Base-by-base conservation (phyloP, 805 yeast species). In the Candida sanyiensis region DNA sequence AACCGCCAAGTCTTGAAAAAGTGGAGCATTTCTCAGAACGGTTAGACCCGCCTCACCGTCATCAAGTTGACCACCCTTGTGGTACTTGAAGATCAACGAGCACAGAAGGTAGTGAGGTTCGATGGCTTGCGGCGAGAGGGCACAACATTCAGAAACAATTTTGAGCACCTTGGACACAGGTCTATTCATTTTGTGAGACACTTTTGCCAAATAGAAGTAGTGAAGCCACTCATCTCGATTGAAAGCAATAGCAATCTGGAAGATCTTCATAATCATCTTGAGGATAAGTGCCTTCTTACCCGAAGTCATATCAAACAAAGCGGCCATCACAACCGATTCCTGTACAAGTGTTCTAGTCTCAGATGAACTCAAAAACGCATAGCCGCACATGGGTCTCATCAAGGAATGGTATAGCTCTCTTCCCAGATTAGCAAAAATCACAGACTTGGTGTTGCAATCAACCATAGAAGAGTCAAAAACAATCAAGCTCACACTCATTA, bases 51-150 rank as follows among this genome's bases (percentile, higher is more conserved):
- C 10, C 72, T 12, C 0, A 75, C 86, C 49, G 1, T 64, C 44
- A 1, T 57, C 34, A 0, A 84, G 16, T 13, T 54, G 38, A 0
- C 58, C 70, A 0, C 25, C 16, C 26, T 62, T 64, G 8, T 70
- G 75, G 35, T 69, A 69, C 54, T 88, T 88, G 61, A 72, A 79
- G 5, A 74, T 51, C 24, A 72, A 44, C 0, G 85, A 69, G 29
- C 83, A 69, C 4, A 82, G 56, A 31, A 68, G 66, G 51, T 87
- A 88, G 52, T 83, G 88, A 0, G 96, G 90, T 50, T 89, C 96
- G 31, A 89, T 61, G 4, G 65, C 61, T 35, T 66, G 64, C 4
- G 59, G 48, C 3, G 70, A 56, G 3, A 63, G 52, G 7, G 42
- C 31, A 41, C 80, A 72, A 0, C 86, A 61, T n/a, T 57, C 54